These are phyloP conservation scores for Stagonosporopsis chrysanthemi DNA, from an alignment of 2,329 filamentous ascomycete genomes.

Conservation along the genomic window DNA sequence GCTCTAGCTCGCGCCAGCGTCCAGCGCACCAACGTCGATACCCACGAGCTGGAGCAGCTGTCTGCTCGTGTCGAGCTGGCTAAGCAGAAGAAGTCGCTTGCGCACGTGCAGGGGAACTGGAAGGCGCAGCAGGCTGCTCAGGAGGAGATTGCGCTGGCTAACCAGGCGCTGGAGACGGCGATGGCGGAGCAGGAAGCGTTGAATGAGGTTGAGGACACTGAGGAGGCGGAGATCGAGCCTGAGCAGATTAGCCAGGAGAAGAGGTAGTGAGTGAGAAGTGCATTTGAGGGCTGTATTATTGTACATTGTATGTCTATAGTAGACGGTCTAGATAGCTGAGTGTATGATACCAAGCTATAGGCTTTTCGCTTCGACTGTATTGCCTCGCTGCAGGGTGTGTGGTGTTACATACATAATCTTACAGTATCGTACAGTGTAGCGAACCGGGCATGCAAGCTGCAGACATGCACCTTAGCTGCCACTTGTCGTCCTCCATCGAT, in stretches of 20 bases:
- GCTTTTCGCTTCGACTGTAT: slow-evolving; percentile 1
- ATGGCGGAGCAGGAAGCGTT: slow-evolving; percentile 15
- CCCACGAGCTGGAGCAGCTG: slow-evolving; percentile 20
- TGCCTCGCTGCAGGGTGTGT: background rate
- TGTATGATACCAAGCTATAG: slow-evolving; percentile 20
- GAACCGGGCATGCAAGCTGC: background rate
- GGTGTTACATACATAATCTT: slow-evolving; percentile 1
- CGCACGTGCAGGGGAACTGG: slow-evolving; percentile 17
- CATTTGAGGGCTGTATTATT: background rate
- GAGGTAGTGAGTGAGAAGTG: slow-evolving; percentile 4
- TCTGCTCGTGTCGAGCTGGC: slow-evolving; percentile 23
- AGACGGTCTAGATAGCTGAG: slow-evolving; percentile 22
- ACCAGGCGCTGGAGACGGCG: slow-evolving; percentile 21
- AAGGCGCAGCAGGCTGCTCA: slow-evolving; percentile 19
- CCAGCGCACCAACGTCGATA: slow-evolving; percentile 27
- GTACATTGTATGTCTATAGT: slow-evolving; percentile 10
- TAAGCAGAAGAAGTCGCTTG: slow-evolving; percentile 22
- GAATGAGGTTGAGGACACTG: slow-evolving; percentile 2
- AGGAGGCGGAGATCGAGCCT: background rate
- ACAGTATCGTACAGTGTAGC: slow-evolving; percentile 8
- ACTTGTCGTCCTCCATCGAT: background rate
- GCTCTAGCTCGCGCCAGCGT: slow-evolving; percentile 23
- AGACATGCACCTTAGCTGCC: background rate
- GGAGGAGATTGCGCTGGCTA: slow-evolving; percentile 17
- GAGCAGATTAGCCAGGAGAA: slow-evolving; percentile 14